Evolutionary conservation across 2,329 filamentous ascomycete species (phyloP).

Genomic region (Nigrospora osmanthi): DNA sequence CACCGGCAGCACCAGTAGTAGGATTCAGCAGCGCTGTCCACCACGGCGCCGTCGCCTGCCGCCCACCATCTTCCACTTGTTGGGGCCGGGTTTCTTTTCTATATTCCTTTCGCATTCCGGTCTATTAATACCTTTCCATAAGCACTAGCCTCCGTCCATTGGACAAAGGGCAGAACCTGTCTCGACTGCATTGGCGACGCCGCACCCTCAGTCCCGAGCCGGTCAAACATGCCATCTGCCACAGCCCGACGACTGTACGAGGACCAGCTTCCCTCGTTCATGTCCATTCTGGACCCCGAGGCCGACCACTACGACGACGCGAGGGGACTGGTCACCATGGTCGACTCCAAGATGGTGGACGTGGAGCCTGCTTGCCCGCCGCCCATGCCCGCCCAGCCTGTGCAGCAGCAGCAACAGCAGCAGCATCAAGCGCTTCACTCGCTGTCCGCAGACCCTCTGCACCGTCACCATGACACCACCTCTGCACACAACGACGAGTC

Average conservation of each 20-base stretch:
- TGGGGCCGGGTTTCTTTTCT: conserved; percentile 14
- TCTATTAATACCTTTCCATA: too few species aligned
- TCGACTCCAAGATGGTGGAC: conserved; percentile 44
- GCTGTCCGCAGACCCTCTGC: conserved; percentile 40
- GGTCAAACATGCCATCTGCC: conserved; percentile 51
- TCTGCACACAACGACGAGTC: conserved; percentile 75
- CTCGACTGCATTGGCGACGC: conserved; percentile 1
- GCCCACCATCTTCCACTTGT: not conserved
- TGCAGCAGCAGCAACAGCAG: conserved; percentile 28
- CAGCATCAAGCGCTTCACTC: conserved; percentile 26
- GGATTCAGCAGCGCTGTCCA: conserved; percentile 50
- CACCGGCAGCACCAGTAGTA: conserved; percentile 15
- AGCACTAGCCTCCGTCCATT: too few species aligned
- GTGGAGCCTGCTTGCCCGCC: conserved; percentile 31
- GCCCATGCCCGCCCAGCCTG: conserved; percentile 17
- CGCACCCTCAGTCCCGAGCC: too few species aligned
- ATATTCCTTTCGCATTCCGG: not conserved
- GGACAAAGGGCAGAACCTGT: not conserved
- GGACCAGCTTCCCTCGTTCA: conserved; percentile 68
- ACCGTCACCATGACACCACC: conserved; percentile 70
- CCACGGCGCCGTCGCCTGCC: conserved; percentile 12
- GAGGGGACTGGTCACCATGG: conserved; percentile 40
- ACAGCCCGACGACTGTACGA: conserved; percentile 54
- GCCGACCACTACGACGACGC: conserved; percentile 44
- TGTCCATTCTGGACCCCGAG: conserved; percentile 67